phyloP scores from a whole-genome alignment of 495 filamentous ascomycete species.

The Penicillium desertorum region DNA sequence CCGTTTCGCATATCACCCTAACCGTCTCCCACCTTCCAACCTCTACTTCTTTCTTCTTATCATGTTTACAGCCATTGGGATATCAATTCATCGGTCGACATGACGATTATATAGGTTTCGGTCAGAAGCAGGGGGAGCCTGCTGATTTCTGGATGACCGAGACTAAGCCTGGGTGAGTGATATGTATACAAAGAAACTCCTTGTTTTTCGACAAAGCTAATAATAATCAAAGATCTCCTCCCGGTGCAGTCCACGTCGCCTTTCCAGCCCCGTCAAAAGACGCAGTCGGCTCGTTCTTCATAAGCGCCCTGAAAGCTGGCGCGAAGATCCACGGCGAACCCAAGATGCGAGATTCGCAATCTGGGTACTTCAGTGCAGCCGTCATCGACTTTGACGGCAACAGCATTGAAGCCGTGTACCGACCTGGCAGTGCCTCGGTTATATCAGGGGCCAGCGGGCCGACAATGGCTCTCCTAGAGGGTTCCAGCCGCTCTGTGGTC shows the following conservation, averaged over 20 bases:
- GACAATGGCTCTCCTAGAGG: conserved; percentile 38
- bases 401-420: conserved; percentile 60
- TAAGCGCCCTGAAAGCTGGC: conserved; percentile 56
- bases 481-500: conserved; percentile 34
- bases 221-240: conserved; percentile 39
- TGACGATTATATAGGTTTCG: conserved; percentile 57
- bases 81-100: conserved; percentile 64
- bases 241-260: conserved; percentile 56
- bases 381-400: conserved; percentile 62
- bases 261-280: conserved; percentile 56
- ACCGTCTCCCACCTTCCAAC: conserved; percentile 74
- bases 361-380: conserved; percentile 59
- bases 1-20: conserved; percentile 58
- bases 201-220: conserved; percentile 16
- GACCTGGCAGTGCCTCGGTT: conserved; percentile 29
- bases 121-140: conserved; percentile 49
- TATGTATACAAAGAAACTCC: background rate
- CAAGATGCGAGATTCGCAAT: conserved; percentile 50
- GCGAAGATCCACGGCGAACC: conserved; percentile 58
- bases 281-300: conserved; percentile 59
- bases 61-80: conserved; percentile 70
- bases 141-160: conserved; percentile 61
- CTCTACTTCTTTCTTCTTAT: conserved; percentile 77
- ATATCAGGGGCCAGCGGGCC: conserved; percentile 32
- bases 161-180: conserved; percentile 52